phyloP scores from a whole-genome alignment of 495 filamentous ascomycete genomes.

The Aspergillus carlsbadensis region DNA sequence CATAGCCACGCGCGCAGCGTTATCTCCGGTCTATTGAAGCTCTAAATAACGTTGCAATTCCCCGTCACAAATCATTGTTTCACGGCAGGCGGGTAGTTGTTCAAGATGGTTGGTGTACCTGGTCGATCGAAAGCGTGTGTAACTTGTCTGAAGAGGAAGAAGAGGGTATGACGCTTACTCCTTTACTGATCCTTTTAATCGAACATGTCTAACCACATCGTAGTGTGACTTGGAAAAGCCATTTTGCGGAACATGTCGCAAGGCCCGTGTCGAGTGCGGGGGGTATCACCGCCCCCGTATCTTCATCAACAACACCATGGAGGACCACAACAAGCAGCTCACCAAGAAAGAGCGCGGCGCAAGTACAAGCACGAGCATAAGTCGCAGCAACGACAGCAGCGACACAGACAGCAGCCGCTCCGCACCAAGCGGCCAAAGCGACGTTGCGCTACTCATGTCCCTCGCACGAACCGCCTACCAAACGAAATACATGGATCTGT shows the following conservation, averaged over 20 bases:
- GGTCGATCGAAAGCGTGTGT: slow-evolving; percentile 13
- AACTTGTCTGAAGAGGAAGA: slow-evolving; percentile 11
- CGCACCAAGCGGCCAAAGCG: not conserved
- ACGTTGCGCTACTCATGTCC: not conserved
- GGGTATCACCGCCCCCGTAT: slow-evolving; percentile 10
- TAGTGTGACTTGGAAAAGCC: slow-evolving; percentile 13
- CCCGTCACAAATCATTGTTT: too few species aligned
- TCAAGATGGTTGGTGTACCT: slow-evolving; percentile 12
- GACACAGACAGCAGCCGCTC: not conserved
- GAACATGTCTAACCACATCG: not conserved
- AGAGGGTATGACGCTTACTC: not conserved
- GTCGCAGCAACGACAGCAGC: not conserved
- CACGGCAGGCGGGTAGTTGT: not conserved
- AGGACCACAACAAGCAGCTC: not conserved
- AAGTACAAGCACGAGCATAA: not conserved
- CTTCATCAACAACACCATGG: slow-evolving; percentile 11
- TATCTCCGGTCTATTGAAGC: too few species aligned
- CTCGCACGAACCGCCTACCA: slow-evolving; percentile 10
- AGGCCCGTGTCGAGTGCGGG: slow-evolving; percentile 10
- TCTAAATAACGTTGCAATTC: too few species aligned
- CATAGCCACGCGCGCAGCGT: not conserved
- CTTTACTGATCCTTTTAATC: not conserved
- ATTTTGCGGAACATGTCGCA: slow-evolving; percentile 12
- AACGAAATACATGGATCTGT: slow-evolving; percentile 8
- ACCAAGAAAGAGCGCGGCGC: not conserved